phyloP scores from a whole-genome alignment of 306 rosid species.

The Rosa multiflora region DNA sequence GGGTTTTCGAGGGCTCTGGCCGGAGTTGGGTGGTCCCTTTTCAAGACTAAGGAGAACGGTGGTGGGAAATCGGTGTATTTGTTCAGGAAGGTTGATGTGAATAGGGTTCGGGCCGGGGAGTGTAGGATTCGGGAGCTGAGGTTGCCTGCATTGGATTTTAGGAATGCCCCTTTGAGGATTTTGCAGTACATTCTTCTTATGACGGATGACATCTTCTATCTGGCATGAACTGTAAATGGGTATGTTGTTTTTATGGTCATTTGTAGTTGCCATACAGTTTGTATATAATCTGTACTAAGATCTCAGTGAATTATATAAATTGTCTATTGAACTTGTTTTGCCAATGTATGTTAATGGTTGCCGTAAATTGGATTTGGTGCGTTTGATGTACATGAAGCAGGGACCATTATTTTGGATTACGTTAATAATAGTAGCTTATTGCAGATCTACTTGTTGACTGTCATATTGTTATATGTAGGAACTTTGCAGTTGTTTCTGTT shows the following conservation, averaged over 20 bases:
- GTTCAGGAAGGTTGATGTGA: slow-evolving; percentile 54
- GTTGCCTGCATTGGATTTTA: slow-evolving; percentile 60
- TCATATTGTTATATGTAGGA: background rate
- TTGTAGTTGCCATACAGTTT: background rate
- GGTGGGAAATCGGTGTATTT: slow-evolving; percentile 43
- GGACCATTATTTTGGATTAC: background rate
- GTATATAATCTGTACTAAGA: background rate
- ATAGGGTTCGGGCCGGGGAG: slow-evolving; percentile 46
- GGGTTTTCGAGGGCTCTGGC: slow-evolving; percentile 54
- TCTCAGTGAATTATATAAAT: background rate
- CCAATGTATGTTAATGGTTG: background rate
- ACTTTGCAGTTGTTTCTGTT: background rate
- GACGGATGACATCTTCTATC: slow-evolving; percentile 55
- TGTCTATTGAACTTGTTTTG: background rate
- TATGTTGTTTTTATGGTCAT: slow-evolving; percentile 1
- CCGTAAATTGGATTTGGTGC: background rate
- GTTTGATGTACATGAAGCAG: background rate
- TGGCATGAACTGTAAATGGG: slow-evolving; percentile 26
- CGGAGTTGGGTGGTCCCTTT: slow-evolving; percentile 65
- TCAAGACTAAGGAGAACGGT: slow-evolving; percentile 33
- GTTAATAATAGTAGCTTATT: background rate
- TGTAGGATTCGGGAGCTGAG: slow-evolving; percentile 59
- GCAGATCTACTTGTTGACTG: background rate
- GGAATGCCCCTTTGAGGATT: slow-evolving; percentile 66
- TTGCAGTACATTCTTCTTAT: slow-evolving; percentile 76